Evolutionary conservation across 2,329 filamentous ascomycete species (phyloP).

Genomic region (Alternaria solani): DNA sequence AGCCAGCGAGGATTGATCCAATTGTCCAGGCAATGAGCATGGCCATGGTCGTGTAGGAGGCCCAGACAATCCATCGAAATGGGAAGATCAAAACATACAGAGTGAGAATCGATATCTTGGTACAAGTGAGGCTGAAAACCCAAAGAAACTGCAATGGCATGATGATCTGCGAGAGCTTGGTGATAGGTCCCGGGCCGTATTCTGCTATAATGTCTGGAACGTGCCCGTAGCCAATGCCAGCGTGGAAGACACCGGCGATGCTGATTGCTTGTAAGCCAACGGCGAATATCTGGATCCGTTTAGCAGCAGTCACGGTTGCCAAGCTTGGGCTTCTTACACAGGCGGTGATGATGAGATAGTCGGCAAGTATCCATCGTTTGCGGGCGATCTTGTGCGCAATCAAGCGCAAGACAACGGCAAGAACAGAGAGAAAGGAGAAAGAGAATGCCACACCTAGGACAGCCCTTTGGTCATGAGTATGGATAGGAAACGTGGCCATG

Average conservation of each 20-base stretch:
- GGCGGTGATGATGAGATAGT: conserved; percentile 5
- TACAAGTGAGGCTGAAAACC: conserved; percentile 2
- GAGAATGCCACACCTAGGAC: neutral
- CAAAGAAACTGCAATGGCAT: conserved; percentile 4
- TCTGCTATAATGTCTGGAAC: neutral
- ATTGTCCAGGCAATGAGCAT: conserved; percentile 3
- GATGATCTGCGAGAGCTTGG: conserved; percentile 2
- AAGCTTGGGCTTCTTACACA: neutral
- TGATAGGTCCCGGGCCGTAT: neutral
- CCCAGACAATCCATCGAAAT: conserved; percentile 1
- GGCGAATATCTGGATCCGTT: neutral
- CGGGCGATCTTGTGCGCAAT: neutral
- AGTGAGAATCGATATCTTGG: conserved; percentile 1
- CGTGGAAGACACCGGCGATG: neutral
- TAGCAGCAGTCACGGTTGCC: neutral
- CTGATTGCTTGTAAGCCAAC: neutral
- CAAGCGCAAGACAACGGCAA: neutral
- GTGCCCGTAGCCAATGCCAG: conserved; percentile 8
- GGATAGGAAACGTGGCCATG: neutral
- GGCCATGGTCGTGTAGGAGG: neutral
- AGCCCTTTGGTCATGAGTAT: conserved; percentile 2
- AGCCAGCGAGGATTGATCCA: conserved; percentile 1
- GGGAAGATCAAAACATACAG: neutral
- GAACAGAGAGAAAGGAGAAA: neutral
- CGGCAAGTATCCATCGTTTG: conserved; percentile 2